These are phyloP conservation scores for Lipomyces oligophaga DNA, from an alignment of 805 yeast genomes.

Conservation along the genomic window DNA sequence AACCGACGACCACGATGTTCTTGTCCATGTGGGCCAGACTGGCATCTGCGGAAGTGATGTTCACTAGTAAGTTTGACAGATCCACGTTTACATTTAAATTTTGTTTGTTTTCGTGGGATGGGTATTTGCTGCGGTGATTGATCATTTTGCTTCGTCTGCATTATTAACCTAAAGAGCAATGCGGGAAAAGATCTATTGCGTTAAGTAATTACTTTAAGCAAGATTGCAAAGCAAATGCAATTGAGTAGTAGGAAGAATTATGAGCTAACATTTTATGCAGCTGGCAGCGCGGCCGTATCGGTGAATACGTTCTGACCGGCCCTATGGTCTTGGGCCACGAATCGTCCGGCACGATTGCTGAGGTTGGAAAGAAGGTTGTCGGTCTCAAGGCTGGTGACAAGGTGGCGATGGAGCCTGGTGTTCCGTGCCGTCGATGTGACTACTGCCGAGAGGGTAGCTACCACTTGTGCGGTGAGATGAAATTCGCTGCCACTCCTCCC, in stretches of 20 bases:
- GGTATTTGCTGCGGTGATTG: too few species aligned
- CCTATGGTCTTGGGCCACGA: slow-evolving; percentile 71
- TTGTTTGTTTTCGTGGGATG: too few species aligned
- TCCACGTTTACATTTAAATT: too few species aligned
- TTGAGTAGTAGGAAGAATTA: too few species aligned
- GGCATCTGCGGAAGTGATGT: slow-evolving; percentile 77
- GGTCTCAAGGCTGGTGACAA: slow-evolving; percentile 48
- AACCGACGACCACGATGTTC: too few species aligned
- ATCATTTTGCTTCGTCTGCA: too few species aligned
- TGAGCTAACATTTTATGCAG: too few species aligned
- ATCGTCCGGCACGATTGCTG: slow-evolving; percentile 45
- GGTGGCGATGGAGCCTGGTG: slow-evolving; percentile 63
- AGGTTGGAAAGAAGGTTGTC: slow-evolving; percentile 47
- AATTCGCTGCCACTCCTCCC: slow-evolving; percentile 55
- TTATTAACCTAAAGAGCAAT: too few species aligned
- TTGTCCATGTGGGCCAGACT: slow-evolving; percentile 57
- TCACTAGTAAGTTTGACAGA: too few species aligned
- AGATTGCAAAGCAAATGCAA: too few species aligned
- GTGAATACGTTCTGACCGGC: slow-evolving; percentile 63
- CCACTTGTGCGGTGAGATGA: slow-evolving; percentile 50
- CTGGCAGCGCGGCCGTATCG: slow-evolving; percentile 71
- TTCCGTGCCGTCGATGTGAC: slow-evolving; percentile 51
- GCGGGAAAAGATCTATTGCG: too few species aligned
- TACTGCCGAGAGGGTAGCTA: slow-evolving; percentile 51
- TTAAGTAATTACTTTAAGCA: too few species aligned